Base-by-base conservation (phyloP, 148 eudicot species). In the Persicaria tinctoria region DNA sequence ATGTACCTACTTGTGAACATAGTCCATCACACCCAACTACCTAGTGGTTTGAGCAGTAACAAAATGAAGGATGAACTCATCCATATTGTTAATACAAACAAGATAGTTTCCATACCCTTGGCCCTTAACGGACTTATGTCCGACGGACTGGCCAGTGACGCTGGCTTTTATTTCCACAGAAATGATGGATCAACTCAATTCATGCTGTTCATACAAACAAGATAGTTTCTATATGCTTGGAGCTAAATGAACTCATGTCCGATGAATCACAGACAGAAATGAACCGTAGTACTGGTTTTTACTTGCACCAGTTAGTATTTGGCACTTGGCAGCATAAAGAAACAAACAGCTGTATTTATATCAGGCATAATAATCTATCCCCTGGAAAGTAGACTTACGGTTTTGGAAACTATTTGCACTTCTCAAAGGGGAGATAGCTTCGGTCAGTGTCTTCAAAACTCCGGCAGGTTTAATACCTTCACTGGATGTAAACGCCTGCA, bases 401-500 rank as follows among this genome's bases (percentile, higher is more conserved):
- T 80, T 81, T 75, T 81, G 85, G 62, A 80, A 55, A 73, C 71
- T 86, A 68, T 83, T 87, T 47, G 87, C 74, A 75, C 78, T 86
- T 64, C 78, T 78, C 75, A 85, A 76, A 50, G 93, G 87, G 32
- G 93, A 80, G 62, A 88, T 23, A 6, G 82, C 86, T 74, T 82
- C 96, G 51, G 74, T 73, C 79, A 94, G 83, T 8, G 98, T 91
- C 86, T 90, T 90, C 90, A 85, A 84, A 41, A 91, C 86, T 81
- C 98, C 98, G 18, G 93, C 86, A 82, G 92, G 98, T 83, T 82
- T 94, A 50, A 75, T 83, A 59, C 86, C 88, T 76, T 88, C 83
- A 51, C 72, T 80, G 54, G 81, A 88, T 77, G 73, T 88, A 72
- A 87, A 92, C 57, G 98, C 98, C 98, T 94, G 73, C 32, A 17